Evolutionary conservation across 495 filamentous ascomycete genomes (phyloP).

Genomic region (Articulospora tetracladia): DNA sequence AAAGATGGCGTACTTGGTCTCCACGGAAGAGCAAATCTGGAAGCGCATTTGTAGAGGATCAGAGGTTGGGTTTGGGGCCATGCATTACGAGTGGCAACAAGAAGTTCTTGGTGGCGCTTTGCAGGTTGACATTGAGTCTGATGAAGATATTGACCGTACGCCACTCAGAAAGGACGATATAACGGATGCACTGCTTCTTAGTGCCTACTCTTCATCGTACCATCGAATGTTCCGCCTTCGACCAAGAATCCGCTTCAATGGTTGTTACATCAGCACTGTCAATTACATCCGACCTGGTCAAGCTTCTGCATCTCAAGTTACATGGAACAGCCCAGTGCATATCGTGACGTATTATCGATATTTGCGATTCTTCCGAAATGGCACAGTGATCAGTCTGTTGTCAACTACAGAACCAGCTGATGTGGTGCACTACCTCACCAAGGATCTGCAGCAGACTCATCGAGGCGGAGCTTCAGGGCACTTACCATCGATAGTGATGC

Average conservation of each 20-base stretch:
- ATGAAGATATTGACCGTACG: slow-evolving; percentile 18
- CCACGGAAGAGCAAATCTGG: slow-evolving; percentile 89
- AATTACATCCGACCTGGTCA: slow-evolving; percentile 86
- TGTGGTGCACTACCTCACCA: slow-evolving; percentile 45
- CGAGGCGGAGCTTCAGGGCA: slow-evolving; percentile 22
- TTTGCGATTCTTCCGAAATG: slow-evolving; percentile 90
- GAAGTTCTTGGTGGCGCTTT: slow-evolving; percentile 53
- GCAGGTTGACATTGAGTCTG: slow-evolving; percentile 22
- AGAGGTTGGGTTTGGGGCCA: slow-evolving; percentile 74
- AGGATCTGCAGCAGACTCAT: slow-evolving; percentile 32
- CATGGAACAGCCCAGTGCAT: slow-evolving; percentile 82
- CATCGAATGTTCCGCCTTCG: slow-evolving; percentile 70
- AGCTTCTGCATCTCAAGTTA: slow-evolving; percentile 48
- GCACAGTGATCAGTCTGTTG: slow-evolving; percentile 71
- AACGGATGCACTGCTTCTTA: slow-evolving; percentile 36
- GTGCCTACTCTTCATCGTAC: slow-evolving; percentile 46
- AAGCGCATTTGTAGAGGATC: slow-evolving; percentile 63
- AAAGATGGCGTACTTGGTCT: slow-evolving; percentile 77
- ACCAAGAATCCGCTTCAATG: slow-evolving; percentile 88
- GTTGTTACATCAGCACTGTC: slow-evolving; percentile 92
- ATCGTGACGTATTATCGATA: slow-evolving; percentile 99
- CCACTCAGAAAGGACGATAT: slow-evolving; percentile 11
- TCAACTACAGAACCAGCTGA: slow-evolving; percentile 78
- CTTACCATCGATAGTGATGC: slow-evolving; percentile 43
- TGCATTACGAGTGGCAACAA: slow-evolving; percentile 77